Conservation (phyloP, 495 filamentous ascomycete species). For the Xylaria flabelliformis region DNA sequence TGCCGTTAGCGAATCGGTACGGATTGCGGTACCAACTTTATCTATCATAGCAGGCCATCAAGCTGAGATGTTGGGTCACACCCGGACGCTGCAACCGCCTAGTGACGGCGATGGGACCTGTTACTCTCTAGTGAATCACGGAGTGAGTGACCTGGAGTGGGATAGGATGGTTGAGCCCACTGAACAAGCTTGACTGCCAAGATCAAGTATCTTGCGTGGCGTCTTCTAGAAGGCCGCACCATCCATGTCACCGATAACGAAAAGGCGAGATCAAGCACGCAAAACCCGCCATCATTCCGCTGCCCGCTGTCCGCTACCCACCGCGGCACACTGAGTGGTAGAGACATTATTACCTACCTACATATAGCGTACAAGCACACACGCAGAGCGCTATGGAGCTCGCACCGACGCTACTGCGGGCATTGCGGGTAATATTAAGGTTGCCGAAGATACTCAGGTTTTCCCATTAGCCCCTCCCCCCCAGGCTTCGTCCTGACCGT, state of each 20-base stretch:
- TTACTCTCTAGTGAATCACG: slow-evolving; percentile 20
- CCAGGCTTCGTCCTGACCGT: background rate
- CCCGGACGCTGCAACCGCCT: slow-evolving; percentile 25
- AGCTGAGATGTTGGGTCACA: slow-evolving; percentile 26
- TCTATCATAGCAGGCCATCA: slow-evolving; percentile 17
- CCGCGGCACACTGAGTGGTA: background rate
- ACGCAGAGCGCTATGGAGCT: background rate
- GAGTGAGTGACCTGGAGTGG: slow-evolving; percentile 9
- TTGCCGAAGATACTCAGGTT: slow-evolving; percentile 22
- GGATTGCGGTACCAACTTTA: slow-evolving; percentile 22
- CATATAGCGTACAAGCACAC: background rate
- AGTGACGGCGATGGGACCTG: slow-evolving; percentile 17
- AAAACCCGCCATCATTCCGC: slow-evolving; percentile 9
- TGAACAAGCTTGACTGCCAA: slow-evolving; percentile 25
- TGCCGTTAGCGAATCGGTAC: slow-evolving; percentile 24
- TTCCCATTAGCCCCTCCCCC: background rate
- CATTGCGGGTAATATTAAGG: slow-evolving; percentile 25
- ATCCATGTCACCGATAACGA: slow-evolving; percentile 26
- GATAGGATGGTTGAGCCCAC: slow-evolving; percentile 9
- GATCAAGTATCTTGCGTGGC: slow-evolving; percentile 11
- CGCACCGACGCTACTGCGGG: slow-evolving; percentile 23
- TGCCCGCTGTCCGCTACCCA: background rate
- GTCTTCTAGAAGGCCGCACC: slow-evolving; percentile 26
- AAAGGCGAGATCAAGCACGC: slow-evolving; percentile 21
- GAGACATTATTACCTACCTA: slow-evolving; percentile 14